Percentiles rank a stretch among this genome's conserved stretches.
These are phyloP conservation scores for Nectriaceae sp. DNA, from an alignment of 2,329 filamentous ascomycete genomes.

Conservation along the genomic window DNA sequence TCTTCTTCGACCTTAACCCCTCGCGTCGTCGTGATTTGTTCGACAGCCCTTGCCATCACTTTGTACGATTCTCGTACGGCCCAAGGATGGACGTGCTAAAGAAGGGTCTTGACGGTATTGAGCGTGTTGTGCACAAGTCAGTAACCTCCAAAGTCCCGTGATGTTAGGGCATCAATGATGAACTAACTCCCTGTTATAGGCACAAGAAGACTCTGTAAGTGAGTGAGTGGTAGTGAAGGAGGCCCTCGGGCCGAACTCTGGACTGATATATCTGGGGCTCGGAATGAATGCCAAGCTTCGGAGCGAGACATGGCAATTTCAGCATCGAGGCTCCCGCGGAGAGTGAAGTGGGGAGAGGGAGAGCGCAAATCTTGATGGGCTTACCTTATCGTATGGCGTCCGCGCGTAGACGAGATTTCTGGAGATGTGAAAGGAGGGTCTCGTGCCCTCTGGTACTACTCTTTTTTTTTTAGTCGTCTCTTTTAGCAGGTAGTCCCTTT, in stretches of 20 bases:
- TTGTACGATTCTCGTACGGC: slow-evolving; percentile 82
- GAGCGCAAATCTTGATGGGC: too few species aligned
- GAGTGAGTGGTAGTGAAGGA: neutral
- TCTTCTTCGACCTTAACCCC: slow-evolving; percentile 97
- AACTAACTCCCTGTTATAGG: slow-evolving; percentile 16
- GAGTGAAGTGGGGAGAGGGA: too few species aligned
- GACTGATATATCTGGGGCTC: neutral
- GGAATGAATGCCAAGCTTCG: too few species aligned
- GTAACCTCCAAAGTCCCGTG: slow-evolving; percentile 20
- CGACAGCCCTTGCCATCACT: slow-evolving; percentile 92
- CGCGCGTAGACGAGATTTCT: too few species aligned
- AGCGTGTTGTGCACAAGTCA: slow-evolving; percentile 75
- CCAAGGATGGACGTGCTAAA: slow-evolving; percentile 78
- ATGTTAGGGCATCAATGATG: neutral
- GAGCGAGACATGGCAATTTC: too few species aligned
- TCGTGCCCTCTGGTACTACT: too few species aligned
- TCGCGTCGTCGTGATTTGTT: slow-evolving; percentile 87
- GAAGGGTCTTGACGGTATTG: slow-evolving; percentile 81
- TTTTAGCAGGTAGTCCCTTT: too few species aligned
- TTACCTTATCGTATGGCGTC: too few species aligned
- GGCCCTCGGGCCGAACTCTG: neutral
- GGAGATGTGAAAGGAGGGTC: too few species aligned
- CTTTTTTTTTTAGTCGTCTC: too few species aligned
- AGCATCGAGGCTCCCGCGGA: too few species aligned
- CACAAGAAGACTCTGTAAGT: slow-evolving; percentile 22